Percentiles rank a stretch among this genome's conserved stretches.
Evolutionary conservation across 1,139 yeast genomes (phyloP).

Genomic region (Suhomyces wounanorum): DNA sequence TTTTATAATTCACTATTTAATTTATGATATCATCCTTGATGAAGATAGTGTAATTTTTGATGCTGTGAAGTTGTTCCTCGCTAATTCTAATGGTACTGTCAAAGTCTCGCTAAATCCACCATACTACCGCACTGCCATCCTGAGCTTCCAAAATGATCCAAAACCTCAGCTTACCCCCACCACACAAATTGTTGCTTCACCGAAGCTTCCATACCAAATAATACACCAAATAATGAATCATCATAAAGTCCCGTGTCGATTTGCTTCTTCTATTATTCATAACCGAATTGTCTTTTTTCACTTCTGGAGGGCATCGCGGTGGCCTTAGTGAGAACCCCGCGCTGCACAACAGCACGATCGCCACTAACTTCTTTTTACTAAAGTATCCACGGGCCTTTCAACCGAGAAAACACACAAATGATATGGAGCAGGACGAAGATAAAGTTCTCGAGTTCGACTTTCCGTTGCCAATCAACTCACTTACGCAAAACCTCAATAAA

Average conservation of each 20-base stretch:
- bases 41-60: no score
- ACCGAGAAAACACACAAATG: conserved; percentile 15
- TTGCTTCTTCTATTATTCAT: no score
- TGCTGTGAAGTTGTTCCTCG: neutral
- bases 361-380: neutral
- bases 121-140: neutral
- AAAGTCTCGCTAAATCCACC: neutral
- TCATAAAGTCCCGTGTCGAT: no score
- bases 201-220: no score
- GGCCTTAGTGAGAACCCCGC: neutral
- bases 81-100: neutral
- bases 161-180: no score
- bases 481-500: conserved; percentile 20
- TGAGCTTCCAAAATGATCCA: no score
- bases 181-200: no score
- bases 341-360: conserved; percentile 9
- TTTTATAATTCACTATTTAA: neutral
- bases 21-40: neutral
- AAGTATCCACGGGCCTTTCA: neutral
- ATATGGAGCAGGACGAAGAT: conserved; percentile 26
- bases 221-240: no score
- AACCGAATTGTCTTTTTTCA: neutral
- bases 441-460: conserved; percentile 29
- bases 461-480: conserved; percentile 23
- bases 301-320: neutral